Evolutionary conservation across 768 basidiomycete species (phyloP).

Genomic region (Suillus variegatus): DNA sequence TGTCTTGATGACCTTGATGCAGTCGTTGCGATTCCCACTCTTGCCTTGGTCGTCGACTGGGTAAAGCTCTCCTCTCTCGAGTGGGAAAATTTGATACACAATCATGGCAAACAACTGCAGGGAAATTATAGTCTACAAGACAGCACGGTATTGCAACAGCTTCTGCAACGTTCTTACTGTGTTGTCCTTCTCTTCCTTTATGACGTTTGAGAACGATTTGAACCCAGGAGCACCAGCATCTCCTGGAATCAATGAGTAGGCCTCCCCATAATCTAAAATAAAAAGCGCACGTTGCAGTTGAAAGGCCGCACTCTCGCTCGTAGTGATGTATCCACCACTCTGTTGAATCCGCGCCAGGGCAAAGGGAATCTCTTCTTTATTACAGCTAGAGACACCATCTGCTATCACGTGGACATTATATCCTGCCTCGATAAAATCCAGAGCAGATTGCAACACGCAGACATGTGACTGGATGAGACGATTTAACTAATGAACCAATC

Average conservation of each 20-base stretch:
- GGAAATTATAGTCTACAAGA: neutral
- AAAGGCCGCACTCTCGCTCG: slow-evolving; percentile 81
- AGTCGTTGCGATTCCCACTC: neutral
- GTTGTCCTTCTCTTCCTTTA: slow-evolving; percentile 76
- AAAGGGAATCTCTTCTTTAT: slow-evolving; percentile 75
- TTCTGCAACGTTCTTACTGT: slow-evolving; percentile 45
- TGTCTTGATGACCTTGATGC: neutral
- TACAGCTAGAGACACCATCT: slow-evolving; percentile 83
- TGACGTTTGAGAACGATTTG: slow-evolving; percentile 66
- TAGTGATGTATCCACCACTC: slow-evolving; percentile 75
- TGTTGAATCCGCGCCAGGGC: slow-evolving; percentile 70
- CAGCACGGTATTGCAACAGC: slow-evolving; percentile 29
- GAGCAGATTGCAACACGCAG: slow-evolving; percentile 82
- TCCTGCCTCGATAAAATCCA: slow-evolving; percentile 58
- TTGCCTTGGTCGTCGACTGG: neutral
- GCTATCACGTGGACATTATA: slow-evolving; percentile 71
- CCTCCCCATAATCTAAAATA: slow-evolving; percentile 11
- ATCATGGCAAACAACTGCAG: neutral
- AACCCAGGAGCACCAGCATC: slow-evolving; percentile 68
- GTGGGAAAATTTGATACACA: no score
- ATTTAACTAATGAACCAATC: neutral
- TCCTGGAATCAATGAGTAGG: slow-evolving; percentile 35
- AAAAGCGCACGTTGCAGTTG: slow-evolving; percentile 62
- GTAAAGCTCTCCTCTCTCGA: no score
- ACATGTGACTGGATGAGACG: slow-evolving; percentile 69